phyloP scores from a whole-genome alignment of 1,139 yeast species.

The Debaryomycetaceae sp. region DNA sequence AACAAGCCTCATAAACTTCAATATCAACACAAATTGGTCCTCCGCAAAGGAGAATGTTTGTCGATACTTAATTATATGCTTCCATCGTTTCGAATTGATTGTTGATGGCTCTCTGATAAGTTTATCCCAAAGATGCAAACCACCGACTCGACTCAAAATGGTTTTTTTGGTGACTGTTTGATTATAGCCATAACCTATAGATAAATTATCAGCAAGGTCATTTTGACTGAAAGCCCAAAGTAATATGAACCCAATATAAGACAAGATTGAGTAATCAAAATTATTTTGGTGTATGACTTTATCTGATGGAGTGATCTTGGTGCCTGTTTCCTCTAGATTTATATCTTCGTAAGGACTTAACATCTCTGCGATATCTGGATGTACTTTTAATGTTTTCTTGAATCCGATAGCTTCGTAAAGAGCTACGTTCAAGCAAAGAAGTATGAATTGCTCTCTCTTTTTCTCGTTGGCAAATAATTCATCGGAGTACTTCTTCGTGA shows the following conservation, averaged over 20 bases:
- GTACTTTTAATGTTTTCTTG: conserved; percentile 23
- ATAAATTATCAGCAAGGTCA: conserved; percentile 15
- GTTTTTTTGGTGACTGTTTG: conserved; percentile 1
- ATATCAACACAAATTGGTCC: conserved; percentile 41
- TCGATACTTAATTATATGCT: conserved; percentile 41
- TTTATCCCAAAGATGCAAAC: conserved; percentile 44
- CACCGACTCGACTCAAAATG: conserved; percentile 34
- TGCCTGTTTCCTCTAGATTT: conserved; percentile 32
- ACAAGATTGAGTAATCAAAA: conserved; percentile 39
- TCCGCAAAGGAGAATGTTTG: conserved; percentile 39
- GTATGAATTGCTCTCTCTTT: conserved; percentile 25
- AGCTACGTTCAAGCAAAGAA: conserved; percentile 36
- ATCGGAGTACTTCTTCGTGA: conserved; percentile 24
- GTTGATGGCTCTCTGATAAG: conserved; percentile 31
- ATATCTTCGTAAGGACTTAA: conserved; percentile 34
- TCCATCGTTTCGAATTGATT: conserved; percentile 46
- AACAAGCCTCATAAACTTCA: conserved; percentile 33
- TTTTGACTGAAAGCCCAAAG: conserved; percentile 38
- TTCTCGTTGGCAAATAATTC: conserved; percentile 25
- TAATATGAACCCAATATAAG: conserved; percentile 40
- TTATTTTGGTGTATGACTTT: conserved; percentile 33
- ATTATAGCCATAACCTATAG: conserved; percentile 8
- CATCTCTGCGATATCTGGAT: conserved; percentile 28
- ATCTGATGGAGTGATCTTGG: conserved; percentile 35
- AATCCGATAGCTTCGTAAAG: conserved; percentile 40